Conservation (phyloP, 2,329 filamentous ascomycete genomes). For the Magnaporthiopsis poae region DNA sequence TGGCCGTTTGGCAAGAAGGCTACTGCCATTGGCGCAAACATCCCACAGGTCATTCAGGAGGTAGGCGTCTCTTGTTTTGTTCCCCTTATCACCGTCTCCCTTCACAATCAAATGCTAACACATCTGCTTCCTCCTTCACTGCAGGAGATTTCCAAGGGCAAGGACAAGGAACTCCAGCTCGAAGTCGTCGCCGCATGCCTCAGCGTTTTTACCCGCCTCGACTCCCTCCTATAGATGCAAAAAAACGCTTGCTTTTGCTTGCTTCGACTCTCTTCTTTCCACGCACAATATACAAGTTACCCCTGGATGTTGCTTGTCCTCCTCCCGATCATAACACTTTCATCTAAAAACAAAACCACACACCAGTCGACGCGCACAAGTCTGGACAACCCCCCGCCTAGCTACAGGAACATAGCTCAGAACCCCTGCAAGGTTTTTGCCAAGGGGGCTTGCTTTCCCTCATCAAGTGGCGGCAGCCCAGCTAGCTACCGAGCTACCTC, state of each 20-base stretch:
- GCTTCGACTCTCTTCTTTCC: not conserved
- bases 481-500: not conserved
- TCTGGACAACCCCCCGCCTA: not conserved
- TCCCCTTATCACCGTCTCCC: not conserved
- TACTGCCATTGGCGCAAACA: slow-evolving; percentile 74
- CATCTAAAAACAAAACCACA: not conserved
- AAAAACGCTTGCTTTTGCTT: no score
- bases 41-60: slow-evolving; percentile 77
- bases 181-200: slow-evolving; percentile 95
- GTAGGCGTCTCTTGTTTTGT: slow-evolving; percentile 27
- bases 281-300: not conserved
- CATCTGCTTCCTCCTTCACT: slow-evolving; percentile 12
- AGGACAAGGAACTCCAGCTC: slow-evolving; percentile 90
- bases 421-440: not conserved
- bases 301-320: slow-evolving; percentile 3
- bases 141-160: slow-evolving; percentile 69
- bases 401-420: not conserved
- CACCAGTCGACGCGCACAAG: not conserved
- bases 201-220: slow-evolving; percentile 93
- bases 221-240: slow-evolving; percentile 69
- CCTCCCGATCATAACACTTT: not conserved
- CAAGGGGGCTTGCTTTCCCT: not conserved
- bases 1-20: slow-evolving; percentile 90
- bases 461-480: not conserved
- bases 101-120: not conserved